Evolutionary conservation across 176 grass and related monocot genomes (phyloP).

Genomic region (Aegilops umbellulata): DNA sequence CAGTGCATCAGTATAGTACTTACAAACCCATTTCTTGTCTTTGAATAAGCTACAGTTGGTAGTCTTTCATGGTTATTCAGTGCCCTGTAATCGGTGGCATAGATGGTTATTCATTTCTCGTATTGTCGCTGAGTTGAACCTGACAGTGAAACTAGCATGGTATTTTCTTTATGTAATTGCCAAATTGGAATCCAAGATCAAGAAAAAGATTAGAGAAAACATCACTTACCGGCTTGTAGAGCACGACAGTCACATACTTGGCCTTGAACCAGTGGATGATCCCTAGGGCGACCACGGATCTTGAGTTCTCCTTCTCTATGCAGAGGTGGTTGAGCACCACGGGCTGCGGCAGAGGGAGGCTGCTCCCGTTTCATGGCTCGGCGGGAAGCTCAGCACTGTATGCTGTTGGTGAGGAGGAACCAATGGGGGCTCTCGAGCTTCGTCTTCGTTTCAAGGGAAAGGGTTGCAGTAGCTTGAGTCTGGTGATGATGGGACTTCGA

Average conservation of each 20-base stretch:
- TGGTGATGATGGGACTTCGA: constrained; percentile 88
- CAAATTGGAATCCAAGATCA: too few relatives aligned
- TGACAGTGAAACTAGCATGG: too few relatives aligned
- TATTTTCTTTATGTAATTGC: too few relatives aligned
- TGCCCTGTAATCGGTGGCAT: too few relatives aligned
- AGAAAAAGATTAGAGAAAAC: too few relatives aligned
- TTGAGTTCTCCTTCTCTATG: constrained; percentile 89
- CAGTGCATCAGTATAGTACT: too few relatives aligned
- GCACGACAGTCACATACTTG: constrained; percentile 84
- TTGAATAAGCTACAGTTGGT: too few relatives aligned
- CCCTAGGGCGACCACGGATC: constrained; percentile 77
- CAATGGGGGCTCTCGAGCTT: constrained; percentile 74
- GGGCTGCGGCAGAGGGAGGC: constrained; percentile 44
- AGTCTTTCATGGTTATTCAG: too few relatives aligned
- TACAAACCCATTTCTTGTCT: too few relatives aligned
- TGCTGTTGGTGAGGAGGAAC: constrained; percentile 76
- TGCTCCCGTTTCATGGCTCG: constrained; percentile 70
- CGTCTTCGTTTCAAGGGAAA: constrained; percentile 67
- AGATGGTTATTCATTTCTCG: too few relatives aligned
- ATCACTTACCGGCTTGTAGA: constrained; percentile 76
- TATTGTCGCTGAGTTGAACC: too few relatives aligned
- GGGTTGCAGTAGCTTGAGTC: constrained; percentile 86
- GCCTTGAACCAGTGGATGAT: constrained; percentile 85
- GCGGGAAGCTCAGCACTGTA: constrained; percentile 67
- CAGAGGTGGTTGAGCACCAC: constrained; percentile 97